Percentiles rank a stretch among this genome's conserved stretches.
Evolutionary conservation across 2,329 filamentous ascomycete genomes (phyloP).

Genomic region (Xenoacremonium recifei): DNA sequence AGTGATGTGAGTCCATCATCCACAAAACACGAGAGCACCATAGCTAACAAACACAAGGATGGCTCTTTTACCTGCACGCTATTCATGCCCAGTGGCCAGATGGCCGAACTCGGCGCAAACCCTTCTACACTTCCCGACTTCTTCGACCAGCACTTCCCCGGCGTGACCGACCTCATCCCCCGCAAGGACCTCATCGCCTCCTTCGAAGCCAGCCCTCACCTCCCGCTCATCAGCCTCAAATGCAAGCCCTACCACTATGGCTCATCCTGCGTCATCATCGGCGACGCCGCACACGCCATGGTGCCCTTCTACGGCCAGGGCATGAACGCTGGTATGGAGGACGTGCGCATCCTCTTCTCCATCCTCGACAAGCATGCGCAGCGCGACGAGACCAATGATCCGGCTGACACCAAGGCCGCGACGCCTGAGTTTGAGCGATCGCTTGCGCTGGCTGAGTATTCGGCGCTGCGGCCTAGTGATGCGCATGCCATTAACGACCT

Average conservation of each 20-base stretch:
- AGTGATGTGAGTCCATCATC: constrained; percentile 53
- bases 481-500: constrained; percentile 90
- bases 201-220: constrained; percentile 80
- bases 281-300: constrained; percentile 96
- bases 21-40: constrained; percentile 14
- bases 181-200: constrained; percentile 67
- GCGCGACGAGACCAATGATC: constrained; percentile 43
- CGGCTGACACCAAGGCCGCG: constrained; percentile 32
- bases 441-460: constrained; percentile 74
- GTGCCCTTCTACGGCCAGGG: constrained; percentile 98
- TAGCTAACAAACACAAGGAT: constrained; percentile 49
- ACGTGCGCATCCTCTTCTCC: constrained; percentile 84
- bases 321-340: constrained; percentile 95
- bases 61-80: constrained; percentile 94
- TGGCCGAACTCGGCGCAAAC: constrained; percentile 63
- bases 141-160: constrained; percentile 84
- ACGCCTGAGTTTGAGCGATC: constrained; percentile 55
- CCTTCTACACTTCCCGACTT: constrained; percentile 63
- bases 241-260: constrained; percentile 83
- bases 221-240: constrained; percentile 91
- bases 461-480: constrained; percentile 69
- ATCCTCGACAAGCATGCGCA: constrained; percentile 68
- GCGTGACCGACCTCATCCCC: constrained; percentile 72
- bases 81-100: constrained; percentile 75
- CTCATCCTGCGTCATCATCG: constrained; percentile 77